These are phyloP conservation scores for Solanum clarkiae DNA, from an alignment of 257 asterid genomes.

Conservation along the genomic window DNA sequence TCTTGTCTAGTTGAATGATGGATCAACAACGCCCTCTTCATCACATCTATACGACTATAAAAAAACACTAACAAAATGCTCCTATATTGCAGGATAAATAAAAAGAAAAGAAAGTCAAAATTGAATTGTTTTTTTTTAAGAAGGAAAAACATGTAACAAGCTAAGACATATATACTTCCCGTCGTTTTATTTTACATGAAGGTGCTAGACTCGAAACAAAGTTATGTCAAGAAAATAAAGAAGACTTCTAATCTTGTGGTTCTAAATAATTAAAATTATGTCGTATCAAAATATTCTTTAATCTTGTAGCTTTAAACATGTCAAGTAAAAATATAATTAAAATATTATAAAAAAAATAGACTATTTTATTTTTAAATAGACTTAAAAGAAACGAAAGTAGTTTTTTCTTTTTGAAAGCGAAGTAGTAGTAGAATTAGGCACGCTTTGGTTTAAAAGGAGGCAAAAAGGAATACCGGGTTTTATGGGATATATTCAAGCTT, in stretches of 20 bases:
- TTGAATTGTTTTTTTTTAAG: not conserved
- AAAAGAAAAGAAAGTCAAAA: not conserved
- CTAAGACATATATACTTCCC: not conserved
- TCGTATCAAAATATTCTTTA: too few species aligned
- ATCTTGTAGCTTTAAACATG: too few species aligned
- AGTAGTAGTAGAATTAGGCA: slow-evolving; percentile 5
- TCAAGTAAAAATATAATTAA: too few species aligned
- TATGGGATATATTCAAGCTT: slow-evolving; percentile 8
- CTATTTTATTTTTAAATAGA: too few species aligned
- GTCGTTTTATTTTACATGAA: not conserved
- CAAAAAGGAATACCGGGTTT: not conserved
- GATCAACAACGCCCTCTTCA: slow-evolving; percentile 1
- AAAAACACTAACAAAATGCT: not conserved
- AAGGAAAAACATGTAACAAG: not conserved
- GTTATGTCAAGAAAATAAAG: too few species aligned
- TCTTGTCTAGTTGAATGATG: slow-evolving; percentile 36
- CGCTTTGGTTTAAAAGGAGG: slow-evolving; percentile 23
- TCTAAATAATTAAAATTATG: too few species aligned
- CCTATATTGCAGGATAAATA: not conserved
- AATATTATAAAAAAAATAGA: too few species aligned
- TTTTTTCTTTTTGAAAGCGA: too few species aligned
- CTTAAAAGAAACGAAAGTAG: too few species aligned
- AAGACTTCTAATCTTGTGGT: too few species aligned
- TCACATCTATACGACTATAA: not conserved
- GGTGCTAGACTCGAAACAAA: not conserved